Conservation (phyloP, 805 yeast species). For the Lachancea mirantina region DNA sequence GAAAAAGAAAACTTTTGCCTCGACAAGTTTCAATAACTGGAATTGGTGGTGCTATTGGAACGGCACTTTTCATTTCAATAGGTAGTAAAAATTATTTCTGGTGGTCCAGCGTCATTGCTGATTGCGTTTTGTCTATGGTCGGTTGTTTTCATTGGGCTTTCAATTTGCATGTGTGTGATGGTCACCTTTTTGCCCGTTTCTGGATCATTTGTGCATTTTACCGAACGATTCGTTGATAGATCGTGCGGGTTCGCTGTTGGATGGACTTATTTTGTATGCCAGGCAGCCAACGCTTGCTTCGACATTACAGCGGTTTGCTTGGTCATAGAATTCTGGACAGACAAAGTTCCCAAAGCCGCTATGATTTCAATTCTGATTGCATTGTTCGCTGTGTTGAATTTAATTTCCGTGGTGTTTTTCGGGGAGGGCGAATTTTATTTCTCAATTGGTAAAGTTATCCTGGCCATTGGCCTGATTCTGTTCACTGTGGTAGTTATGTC, state of each 20-base stretch:
- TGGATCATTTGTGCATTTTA: conserved; percentile 52
- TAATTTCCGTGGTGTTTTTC: conserved; percentile 47
- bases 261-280: conserved; percentile 61
- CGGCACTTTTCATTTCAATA: conserved; percentile 35
- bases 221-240: conserved; percentile 55
- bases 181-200: conserved; percentile 47
- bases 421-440: conserved; percentile 61
- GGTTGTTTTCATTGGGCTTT: conserved; percentile 7
- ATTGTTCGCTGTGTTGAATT: conserved; percentile 45
- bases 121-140: conserved; percentile 33
- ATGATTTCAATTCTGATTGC: conserved; percentile 2
- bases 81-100: conserved; percentile 27
- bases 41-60: conserved; percentile 70
- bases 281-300: conserved; percentile 56
- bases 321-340: conserved; percentile 45
- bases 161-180: conserved; percentile 47
- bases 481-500: conserved; percentile 49
- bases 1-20: conserved; percentile 35
- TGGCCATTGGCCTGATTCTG: conserved; percentile 51
- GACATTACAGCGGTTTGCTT: conserved; percentile 59
- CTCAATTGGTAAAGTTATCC: conserved; percentile 48
- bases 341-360: conserved; percentile 14
- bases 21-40: conserved; percentile 78
- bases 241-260: conserved; percentile 66
- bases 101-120: conserved; percentile 48